Conservation (phyloP, 2,329 filamentous ascomycete species). For the Talaromyces pinophilus region DNA sequence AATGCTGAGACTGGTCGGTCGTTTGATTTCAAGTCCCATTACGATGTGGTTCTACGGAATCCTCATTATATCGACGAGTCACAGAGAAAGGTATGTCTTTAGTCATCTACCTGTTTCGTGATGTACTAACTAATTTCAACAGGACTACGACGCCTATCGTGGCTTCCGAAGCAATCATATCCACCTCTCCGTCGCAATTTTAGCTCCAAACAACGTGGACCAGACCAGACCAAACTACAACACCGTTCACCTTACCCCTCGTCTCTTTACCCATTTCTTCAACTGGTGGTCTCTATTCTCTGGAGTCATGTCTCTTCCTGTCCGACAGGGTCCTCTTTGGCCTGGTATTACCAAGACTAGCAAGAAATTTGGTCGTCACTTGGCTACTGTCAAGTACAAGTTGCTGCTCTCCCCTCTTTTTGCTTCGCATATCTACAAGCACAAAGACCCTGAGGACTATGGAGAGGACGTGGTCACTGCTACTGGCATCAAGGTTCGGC, state of each 20-base stretch:
- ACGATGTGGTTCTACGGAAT: slow-evolving; percentile 82
- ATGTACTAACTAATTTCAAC: slow-evolving; percentile 26
- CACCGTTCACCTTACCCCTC: slow-evolving; percentile 87
- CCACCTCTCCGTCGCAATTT: slow-evolving; percentile 87
- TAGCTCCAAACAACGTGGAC: slow-evolving; percentile 81
- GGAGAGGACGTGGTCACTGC: slow-evolving; percentile 77
- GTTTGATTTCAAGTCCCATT: slow-evolving; percentile 90
- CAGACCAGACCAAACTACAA: slow-evolving; percentile 90
- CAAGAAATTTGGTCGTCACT: slow-evolving; percentile 95
- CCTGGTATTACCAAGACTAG: slow-evolving; percentile 92
- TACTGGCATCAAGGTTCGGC: slow-evolving; percentile 91
- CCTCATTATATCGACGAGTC: slow-evolving; percentile 68
- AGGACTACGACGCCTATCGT: slow-evolving; percentile 82
- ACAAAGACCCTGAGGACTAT: slow-evolving; percentile 91
- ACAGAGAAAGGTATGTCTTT: slow-evolving; percentile 50
- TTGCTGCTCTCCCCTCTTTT: slow-evolving; percentile 88
- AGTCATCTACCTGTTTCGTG: neutral
- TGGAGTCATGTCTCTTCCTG: slow-evolving; percentile 88
- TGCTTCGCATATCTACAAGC: slow-evolving; percentile 96
- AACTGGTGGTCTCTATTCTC: slow-evolving; percentile 97
- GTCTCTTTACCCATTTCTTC: slow-evolving; percentile 98
- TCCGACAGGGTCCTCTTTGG: slow-evolving; percentile 89
- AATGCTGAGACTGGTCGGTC: slow-evolving; percentile 73
- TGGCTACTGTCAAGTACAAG: slow-evolving; percentile 99
- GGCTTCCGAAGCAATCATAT: slow-evolving; percentile 98